A percentile compares a stretch with the other conserved stretches of the same genome.
phyloP scores from a whole-genome alignment of 2,329 filamentous ascomycete genomes.

The Penicillium nordicum region DNA sequence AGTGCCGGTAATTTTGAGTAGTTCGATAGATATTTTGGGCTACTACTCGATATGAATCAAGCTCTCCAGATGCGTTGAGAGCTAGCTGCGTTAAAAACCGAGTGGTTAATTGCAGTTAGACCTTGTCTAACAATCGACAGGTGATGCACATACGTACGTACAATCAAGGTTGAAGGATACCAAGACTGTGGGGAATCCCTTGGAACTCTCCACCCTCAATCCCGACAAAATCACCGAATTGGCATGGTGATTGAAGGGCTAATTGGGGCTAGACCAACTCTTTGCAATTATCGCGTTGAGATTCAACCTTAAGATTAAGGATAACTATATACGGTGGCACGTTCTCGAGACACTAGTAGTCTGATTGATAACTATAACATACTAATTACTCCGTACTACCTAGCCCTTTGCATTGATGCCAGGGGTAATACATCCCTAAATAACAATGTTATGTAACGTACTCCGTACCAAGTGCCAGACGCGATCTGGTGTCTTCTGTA shows the following conservation, averaged over 20 bases:
- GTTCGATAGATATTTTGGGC: not conserved
- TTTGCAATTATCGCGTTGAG: not conserved
- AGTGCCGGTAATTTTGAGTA: not conserved
- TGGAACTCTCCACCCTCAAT: not conserved
- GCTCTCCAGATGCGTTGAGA: not conserved
- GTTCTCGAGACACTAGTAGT: not conserved
- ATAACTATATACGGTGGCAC: not conserved
- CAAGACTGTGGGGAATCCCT: slow-evolving; percentile 2
- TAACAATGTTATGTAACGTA: not conserved
- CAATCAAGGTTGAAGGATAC: not conserved
- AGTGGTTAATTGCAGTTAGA: not conserved
- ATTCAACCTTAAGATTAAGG: not conserved
- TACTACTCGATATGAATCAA: not conserved
- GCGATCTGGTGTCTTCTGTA: not conserved
- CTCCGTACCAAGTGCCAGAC: not conserved
- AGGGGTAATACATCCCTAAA: not conserved
- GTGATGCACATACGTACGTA: not conserved
- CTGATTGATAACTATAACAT: not conserved
- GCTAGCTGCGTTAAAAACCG: not conserved
- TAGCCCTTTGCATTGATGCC: not conserved
- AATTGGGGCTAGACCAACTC: not conserved
- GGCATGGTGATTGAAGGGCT: not conserved
- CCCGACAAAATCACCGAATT: not conserved
- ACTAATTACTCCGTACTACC: too few species aligned
- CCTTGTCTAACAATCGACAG: not conserved